Base-by-base conservation (phyloP, 306 rosid species). In the Quercus alba region DNA sequence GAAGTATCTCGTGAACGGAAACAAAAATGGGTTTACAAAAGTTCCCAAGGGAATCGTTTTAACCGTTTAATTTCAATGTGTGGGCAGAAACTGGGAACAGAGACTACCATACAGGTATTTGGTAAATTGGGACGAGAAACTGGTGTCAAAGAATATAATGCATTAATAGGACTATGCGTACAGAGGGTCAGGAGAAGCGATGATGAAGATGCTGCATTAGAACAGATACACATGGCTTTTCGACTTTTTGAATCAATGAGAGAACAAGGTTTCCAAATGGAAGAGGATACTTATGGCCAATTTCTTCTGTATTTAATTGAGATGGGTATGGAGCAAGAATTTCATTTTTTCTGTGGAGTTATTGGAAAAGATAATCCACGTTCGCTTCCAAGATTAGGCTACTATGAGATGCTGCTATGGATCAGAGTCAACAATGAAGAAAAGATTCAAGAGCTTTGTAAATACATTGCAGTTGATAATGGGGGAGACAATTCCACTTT, bases 391-490 rank as follows among this genome's bases (percentile, higher is more conserved):
- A 89, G 86, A 80, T 72, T 95, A 74, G 94, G 97, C 58, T 93
- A 93, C 89, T 93, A 93, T 61, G 96, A 93, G 86, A 91, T 95
- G 98, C 67, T 77, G 88, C 49, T 93, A 46, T 93, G 91, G 91
- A 68, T 91, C 80, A 88, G 80, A 78, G 84, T 90, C 54, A 64
- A 90, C 25, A 83, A 93, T 19, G 90, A 77, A 79, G 88, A 91
- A 84, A 95, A 86, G 85, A 86, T 95, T 82, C 91, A 62, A 64
- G 91, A 78, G 79, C 82, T 93, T 61, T 91, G 93, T 84, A 51
- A 88, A 62, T 77, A 72, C 77, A 81, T 88, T 77, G 81, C 79
- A 46, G 80, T 76, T 62, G 81, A 79, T 71, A 85, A 88, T 66
- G 86, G 72, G 13, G 83, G 74, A 41, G 82, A 75, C 56, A 86